Evolutionary conservation across 2,329 filamentous ascomycete genomes (phyloP).

Genomic region (Curvularia hawaiiensis): DNA sequence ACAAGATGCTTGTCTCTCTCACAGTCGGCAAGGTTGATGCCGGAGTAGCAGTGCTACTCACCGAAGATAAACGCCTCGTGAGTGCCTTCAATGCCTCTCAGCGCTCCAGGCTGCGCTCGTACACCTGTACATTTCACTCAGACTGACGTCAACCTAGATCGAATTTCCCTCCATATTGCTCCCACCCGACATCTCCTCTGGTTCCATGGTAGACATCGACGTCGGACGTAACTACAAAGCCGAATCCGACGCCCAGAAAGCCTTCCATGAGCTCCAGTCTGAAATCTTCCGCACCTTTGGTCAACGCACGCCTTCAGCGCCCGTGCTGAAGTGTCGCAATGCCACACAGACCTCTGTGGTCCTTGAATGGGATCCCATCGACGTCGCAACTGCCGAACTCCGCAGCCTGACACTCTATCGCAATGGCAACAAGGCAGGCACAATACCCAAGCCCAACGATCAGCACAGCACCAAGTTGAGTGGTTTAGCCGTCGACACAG

Average conservation of each 20-base stretch:
- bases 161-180: conserved; percentile 98
- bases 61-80: conserved; percentile 95
- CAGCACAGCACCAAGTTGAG: conserved; percentile 97
- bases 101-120: conserved; percentile 6
- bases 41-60: conserved; percentile 94
- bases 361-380: conserved; percentile 95
- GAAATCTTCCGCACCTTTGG: conserved; percentile 89
- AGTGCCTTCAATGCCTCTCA: conserved; percentile 44
- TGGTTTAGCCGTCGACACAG: conserved; percentile 92
- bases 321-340: conserved; percentile 88
- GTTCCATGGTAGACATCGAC: conserved; percentile 97
- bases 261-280: conserved; percentile 85
- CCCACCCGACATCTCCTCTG: conserved; percentile 91
- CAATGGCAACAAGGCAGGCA: conserved; percentile 95
- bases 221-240: conserved; percentile 84
- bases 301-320: conserved; percentile 73
- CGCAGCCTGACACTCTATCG: conserved; percentile 89
- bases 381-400: conserved; percentile 89
- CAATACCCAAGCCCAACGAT: conserved; percentile 83
- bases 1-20: conserved; percentile 88
- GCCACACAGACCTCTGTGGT: conserved; percentile 98
- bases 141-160: conserved; percentile 65
- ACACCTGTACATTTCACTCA: conserved; percentile 14
- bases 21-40: conserved; percentile 99
- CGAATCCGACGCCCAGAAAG: conserved; percentile 73